These are phyloP conservation scores for Botrytis hyacinthi DNA, from an alignment of 2,329 filamentous ascomycete genomes.

Conservation along the genomic window DNA sequence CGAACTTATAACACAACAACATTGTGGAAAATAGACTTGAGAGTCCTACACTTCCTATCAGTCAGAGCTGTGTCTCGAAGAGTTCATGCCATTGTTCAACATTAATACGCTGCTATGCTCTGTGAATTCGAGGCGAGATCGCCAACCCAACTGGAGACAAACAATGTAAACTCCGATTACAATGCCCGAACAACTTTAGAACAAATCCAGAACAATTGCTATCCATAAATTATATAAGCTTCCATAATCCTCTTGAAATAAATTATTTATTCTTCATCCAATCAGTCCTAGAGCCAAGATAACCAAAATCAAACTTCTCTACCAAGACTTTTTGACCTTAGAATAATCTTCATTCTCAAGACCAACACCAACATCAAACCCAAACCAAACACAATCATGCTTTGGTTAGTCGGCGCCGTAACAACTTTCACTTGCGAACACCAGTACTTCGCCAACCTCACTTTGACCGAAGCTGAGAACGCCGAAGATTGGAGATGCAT, in stretches of 20 bases:
- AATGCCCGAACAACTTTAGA: background rate
- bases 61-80: accelerated
- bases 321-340: background rate
- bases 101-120: background rate
- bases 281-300: background rate
- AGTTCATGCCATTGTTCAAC: background rate
- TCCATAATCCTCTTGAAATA: background rate
- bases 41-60: background rate
- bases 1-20: background rate
- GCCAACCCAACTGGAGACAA: background rate
- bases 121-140: background rate
- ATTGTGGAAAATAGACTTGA: background rate
- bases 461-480: background rate
- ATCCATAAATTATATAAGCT: background rate
- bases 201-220: background rate
- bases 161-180: background rate
- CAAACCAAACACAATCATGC: background rate
- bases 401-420: background rate
- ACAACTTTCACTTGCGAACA: background rate
- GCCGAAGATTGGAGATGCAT: background rate
- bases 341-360: background rate
- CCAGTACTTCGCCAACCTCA: background rate
- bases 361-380: too few species aligned
- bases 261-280: background rate
- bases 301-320: background rate